Evolutionary conservation across 305 asterid genomes (phyloP).

Genomic region (Euphrasia arctica): DNA sequence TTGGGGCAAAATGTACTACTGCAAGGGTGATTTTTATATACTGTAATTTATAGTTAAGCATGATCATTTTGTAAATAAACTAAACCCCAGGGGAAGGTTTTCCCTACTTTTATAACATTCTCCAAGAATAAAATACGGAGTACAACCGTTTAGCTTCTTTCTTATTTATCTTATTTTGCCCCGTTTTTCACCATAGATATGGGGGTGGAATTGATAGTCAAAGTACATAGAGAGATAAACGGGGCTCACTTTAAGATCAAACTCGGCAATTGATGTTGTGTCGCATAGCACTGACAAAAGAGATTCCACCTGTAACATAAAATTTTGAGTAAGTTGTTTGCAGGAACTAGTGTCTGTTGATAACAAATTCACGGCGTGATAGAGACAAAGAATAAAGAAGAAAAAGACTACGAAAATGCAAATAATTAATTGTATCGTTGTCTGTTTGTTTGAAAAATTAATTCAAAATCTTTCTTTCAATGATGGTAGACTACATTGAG

Average conservation of each 20-base stretch:
- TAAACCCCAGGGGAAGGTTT: background rate
- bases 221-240: slow-evolving; percentile 15
- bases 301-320: slow-evolving; percentile 69
- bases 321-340: slow-evolving; percentile 10
- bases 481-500: too few relatives aligned
- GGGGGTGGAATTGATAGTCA: slow-evolving; percentile 7
- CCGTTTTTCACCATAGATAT: background rate
- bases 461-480: too few relatives aligned
- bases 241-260: slow-evolving; percentile 73
- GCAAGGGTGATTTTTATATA: background rate
- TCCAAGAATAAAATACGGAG: slow-evolving; percentile 4
- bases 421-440: too few relatives aligned
- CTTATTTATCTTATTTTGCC: background rate
- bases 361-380: background rate
- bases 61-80: background rate
- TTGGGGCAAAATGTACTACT: background rate
- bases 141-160: background rate
- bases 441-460: too few relatives aligned
- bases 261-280: slow-evolving; percentile 82
- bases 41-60: background rate
- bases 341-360: slow-evolving; percentile 9
- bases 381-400: background rate
- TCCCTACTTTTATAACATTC: background rate
- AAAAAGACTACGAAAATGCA: too few relatives aligned
- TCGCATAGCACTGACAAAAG: slow-evolving; percentile 68